A percentile compares a stretch with the other conserved stretches of the same genome.
Conservation (phyloP, 2,329 filamentous ascomycete species). For the Apiospora rasikravindrae region DNA sequence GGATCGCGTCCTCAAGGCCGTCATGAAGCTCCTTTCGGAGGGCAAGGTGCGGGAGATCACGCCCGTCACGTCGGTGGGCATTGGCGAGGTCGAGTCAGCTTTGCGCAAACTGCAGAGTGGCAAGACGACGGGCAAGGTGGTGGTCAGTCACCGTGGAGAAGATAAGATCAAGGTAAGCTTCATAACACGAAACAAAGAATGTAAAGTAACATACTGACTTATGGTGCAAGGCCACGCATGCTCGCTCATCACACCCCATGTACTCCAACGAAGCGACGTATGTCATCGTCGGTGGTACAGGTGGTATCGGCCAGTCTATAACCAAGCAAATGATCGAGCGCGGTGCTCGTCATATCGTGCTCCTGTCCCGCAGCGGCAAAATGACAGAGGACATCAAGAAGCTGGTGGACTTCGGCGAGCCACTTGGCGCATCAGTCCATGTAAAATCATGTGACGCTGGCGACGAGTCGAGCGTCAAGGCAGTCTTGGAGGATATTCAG, state of each 20-base stretch:
- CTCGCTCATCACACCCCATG: conserved; percentile 22
- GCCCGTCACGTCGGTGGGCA: conserved; percentile 39
- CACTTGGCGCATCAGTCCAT: conserved; percentile 29
- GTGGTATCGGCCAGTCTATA: conserved; percentile 57
- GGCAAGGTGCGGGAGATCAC: conserved; percentile 37
- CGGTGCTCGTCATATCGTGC: conserved; percentile 54
- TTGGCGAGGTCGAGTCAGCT: conserved; percentile 21
- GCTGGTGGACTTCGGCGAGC: conserved; percentile 44
- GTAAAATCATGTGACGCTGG: conserved; percentile 37
- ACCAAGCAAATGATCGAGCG: conserved; percentile 53
- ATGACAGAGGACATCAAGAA: conserved; percentile 44
- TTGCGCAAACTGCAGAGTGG: conserved; percentile 30
- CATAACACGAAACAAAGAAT: too few relatives aligned
- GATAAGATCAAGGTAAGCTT: conserved; percentile 26
- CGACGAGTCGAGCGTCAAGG: conserved; percentile 28
- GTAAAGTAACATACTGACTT: neutral
- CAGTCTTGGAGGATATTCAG: conserved; percentile 30
- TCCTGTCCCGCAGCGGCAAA: conserved; percentile 47
- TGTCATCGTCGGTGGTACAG: conserved; percentile 56
- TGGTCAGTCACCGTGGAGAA: conserved; percentile 45
- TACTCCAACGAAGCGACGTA: conserved; percentile 47
- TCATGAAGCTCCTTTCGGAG: conserved; percentile 34
- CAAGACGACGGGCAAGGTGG: conserved; percentile 46
- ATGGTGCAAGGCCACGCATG: neutral
- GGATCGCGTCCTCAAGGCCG: conserved; percentile 31